Base-by-base conservation (phyloP, 169 alveolate species). In the Plasmodium vivax region DNA sequence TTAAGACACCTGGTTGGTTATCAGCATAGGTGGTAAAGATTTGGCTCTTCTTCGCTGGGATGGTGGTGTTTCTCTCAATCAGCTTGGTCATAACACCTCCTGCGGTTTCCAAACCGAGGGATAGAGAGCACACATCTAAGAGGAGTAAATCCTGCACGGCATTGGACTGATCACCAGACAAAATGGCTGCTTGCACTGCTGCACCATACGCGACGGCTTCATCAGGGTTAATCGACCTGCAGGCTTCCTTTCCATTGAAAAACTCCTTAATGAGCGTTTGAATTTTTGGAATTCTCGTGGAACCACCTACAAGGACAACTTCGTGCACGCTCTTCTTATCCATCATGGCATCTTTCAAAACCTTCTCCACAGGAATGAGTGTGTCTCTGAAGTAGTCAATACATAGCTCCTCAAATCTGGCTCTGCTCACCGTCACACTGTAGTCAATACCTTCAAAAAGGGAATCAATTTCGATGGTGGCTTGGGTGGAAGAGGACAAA, bases 231-330 rank as follows among this genome's bases (percentile, higher is more conserved):
- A 98, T 98, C 16, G 98, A 96, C 88, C 98, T 96, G 96, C 98
- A 97, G 56, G 99, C 99, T 85, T 97, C 99, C 95, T 97, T 98
- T 9, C 99, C 99, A 92, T 98, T 97, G 97, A 98, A 99, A 96
- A 95, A 98, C 79, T 98, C 99, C 96, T 98, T 97, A 87, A 99
- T 97, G 80, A 98, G 93, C 45, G 96, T 95, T 95, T 98, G 98
- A 34, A 99, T 98, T 96, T 98, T 98, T 83, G 99, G 99, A 92
- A 99, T 99, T 95, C 99, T 97, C 81, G 99, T 98, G 54, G 99
- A 98, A 79, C 99, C 99, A n/a, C 99, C 99, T 38, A 99, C 99
- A 56, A 99, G 98, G 10, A 99, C 99, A 82, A 99, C 98, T 92
- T 99, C 99, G 96, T 98, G 98, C 84, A 99, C 98, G 90, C 98